Evolutionary conservation across 352 stramenopile genomes (phyloP).

Genomic region (Phytophthora melonis): DNA sequence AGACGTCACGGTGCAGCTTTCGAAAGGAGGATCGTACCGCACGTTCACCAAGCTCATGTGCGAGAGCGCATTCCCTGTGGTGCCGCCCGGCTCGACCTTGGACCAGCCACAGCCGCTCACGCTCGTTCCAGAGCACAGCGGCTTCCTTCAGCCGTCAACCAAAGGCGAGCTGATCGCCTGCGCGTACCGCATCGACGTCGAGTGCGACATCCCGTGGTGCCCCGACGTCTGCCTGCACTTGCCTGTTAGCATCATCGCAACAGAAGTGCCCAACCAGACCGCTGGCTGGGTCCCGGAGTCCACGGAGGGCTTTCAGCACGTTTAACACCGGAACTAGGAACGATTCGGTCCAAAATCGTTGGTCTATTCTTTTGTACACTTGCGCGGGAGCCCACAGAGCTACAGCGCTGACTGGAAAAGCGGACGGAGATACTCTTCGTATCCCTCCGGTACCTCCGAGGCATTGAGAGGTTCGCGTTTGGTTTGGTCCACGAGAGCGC

Average conservation of each 20-base stretch:
- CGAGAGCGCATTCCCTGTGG: slow-evolving; percentile 55
- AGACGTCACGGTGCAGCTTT: slow-evolving; percentile 50
- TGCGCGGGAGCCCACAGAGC: not conserved
- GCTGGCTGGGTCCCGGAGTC: slow-evolving; percentile 35
- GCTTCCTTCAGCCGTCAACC: slow-evolving; percentile 57
- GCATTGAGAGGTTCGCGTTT: slow-evolving; percentile 56
- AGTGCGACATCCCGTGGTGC: slow-evolving; percentile 77
- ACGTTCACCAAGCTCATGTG: slow-evolving; percentile 58
- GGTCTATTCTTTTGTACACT: not conserved
- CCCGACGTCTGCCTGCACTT: slow-evolving; percentile 66
- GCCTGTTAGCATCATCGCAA: slow-evolving; percentile 64
- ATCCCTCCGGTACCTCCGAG: slow-evolving; percentile 49
- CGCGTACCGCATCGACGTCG: slow-evolving; percentile 67
- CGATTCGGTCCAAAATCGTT: not conserved
- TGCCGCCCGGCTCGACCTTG: slow-evolving; percentile 41
- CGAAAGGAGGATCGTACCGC: slow-evolving; percentile 40
- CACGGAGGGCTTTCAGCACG: slow-evolving; percentile 24
- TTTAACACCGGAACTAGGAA: not conserved
- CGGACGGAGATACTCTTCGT: slow-evolving; percentile 47
- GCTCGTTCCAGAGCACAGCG: slow-evolving; percentile 40
- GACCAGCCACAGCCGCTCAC: slow-evolving; percentile 63
- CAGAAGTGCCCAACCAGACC: slow-evolving; percentile 32
- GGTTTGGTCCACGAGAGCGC: slow-evolving; percentile 49
- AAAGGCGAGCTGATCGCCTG: slow-evolving; percentile 59
- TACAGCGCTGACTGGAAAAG: slow-evolving; percentile 42